These are phyloP conservation scores for Coemansia reversa DNA, from an alignment of 192 early-diverging fungal species.

Conservation along the genomic window DNA sequence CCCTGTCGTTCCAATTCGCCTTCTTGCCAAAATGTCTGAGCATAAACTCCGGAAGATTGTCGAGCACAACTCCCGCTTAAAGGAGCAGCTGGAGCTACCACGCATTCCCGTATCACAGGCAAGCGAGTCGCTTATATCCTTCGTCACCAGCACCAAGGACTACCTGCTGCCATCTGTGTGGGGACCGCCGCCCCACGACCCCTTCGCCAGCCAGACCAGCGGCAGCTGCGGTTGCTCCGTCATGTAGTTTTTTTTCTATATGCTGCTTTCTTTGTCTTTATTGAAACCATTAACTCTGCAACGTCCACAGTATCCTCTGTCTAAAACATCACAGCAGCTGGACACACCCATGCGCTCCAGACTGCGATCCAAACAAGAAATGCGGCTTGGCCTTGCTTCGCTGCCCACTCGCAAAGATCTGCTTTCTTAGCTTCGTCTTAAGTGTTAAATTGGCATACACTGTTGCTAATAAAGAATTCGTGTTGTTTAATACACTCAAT, in stretches of 20 bases:
- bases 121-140: slow-evolving; percentile 59
- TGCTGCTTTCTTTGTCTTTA: background rate
- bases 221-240: slow-evolving; percentile 55
- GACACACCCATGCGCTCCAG: background rate
- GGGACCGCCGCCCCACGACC: slow-evolving; percentile 62
- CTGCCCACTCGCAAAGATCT: too few relatives aligned
- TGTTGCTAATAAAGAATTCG: background rate
- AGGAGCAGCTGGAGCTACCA: slow-evolving; percentile 75
- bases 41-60: slow-evolving; percentile 67
- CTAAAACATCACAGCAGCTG: background rate
- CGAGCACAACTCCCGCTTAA: slow-evolving; percentile 72
- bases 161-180: slow-evolving; percentile 60
- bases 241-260: slow-evolving; percentile 29
- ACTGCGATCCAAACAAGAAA: background rate
- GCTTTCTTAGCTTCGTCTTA: too few relatives aligned
- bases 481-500: background rate
- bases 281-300: background rate
- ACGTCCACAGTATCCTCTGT: background rate
- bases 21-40: slow-evolving; percentile 48
- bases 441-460: too few relatives aligned
- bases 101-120: slow-evolving; percentile 77
- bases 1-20: slow-evolving; percentile 2
- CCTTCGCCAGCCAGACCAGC: slow-evolving; percentile 59
- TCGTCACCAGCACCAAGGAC: slow-evolving; percentile 61
- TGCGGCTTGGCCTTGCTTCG: background rate